A percentile compares a stretch with the other conserved stretches of the same genome.
Conservation (phyloP, 1,139 yeast species). For the Sugiyamaella castrensis region DNA sequence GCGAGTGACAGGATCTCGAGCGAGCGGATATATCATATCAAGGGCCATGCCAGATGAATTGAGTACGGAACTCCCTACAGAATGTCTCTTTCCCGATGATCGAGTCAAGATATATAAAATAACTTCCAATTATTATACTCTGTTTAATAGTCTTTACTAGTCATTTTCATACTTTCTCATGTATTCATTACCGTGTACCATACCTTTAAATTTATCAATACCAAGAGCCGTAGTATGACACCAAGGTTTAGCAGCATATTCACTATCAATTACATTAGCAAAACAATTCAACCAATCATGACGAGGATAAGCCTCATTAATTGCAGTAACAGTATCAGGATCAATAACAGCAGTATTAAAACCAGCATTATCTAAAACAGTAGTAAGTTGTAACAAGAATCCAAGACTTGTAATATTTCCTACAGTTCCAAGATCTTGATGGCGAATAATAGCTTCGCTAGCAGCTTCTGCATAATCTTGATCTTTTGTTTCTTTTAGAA, state of each 20-base stretch:
- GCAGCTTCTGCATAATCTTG: slow-evolving; percentile 27
- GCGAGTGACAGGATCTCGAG: too few species aligned
- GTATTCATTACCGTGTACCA: slow-evolving; percentile 20
- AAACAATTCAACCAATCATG: slow-evolving; percentile 24
- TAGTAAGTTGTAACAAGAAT: slow-evolving; percentile 24
- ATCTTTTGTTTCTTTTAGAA: slow-evolving; percentile 17
- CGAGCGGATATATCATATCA: too few species aligned
- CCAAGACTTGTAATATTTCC: slow-evolving; percentile 23
- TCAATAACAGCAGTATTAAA: slow-evolving; percentile 19
- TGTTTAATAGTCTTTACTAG: too few species aligned
- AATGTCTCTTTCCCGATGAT: too few species aligned
- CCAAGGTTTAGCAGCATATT: slow-evolving; percentile 24
- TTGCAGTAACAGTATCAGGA: slow-evolving; percentile 19
- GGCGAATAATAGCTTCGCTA: slow-evolving; percentile 25
- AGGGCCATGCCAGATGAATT: too few species aligned
- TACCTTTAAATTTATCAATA: slow-evolving; percentile 16
- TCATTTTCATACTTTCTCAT: slow-evolving; percentile 17
- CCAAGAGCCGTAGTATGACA: slow-evolving; percentile 23
- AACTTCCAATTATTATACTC: too few species aligned
- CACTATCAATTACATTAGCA: slow-evolving; percentile 23
- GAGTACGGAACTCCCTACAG: too few species aligned
- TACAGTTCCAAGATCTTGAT: slow-evolving; percentile 24
- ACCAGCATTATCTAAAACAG: slow-evolving; percentile 26
- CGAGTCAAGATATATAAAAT: too few species aligned
- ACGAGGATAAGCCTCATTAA: slow-evolving; percentile 22